These are phyloP conservation scores for Trypanosoma mega DNA, from an alignment of 208 protist species.

Conservation along the genomic window DNA sequence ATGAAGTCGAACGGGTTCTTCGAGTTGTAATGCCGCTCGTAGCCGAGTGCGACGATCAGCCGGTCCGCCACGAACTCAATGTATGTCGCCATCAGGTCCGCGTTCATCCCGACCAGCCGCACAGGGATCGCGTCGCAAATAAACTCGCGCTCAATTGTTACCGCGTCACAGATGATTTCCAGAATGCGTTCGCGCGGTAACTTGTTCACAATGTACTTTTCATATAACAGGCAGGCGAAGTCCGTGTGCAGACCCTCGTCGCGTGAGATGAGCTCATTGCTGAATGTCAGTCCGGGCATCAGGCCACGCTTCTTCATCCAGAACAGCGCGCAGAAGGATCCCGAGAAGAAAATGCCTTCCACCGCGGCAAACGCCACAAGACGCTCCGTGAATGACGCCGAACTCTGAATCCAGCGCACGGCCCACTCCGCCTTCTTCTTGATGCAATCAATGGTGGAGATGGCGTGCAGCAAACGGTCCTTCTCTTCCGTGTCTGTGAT, in stretches of 20 bases:
- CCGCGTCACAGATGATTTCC: conserved; percentile 94
- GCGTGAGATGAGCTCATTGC: conserved; percentile 98
- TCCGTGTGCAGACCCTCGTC: conserved; percentile 99
- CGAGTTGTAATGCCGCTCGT: conserved; percentile 95
- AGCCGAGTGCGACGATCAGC: conserved; percentile 95
- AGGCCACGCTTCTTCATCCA: conserved; percentile 99
- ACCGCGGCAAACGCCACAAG: conserved; percentile 98
- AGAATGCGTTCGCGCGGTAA: conserved; percentile 77
- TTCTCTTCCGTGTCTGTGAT: conserved; percentile 95
- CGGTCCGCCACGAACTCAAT: conserved; percentile 99
- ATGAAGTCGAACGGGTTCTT: conserved; percentile 99
- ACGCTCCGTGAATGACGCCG: conserved; percentile 93
- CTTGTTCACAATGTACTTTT: conserved; percentile 92
- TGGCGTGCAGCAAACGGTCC: conserved; percentile 94
- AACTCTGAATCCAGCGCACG: conserved; percentile 84
- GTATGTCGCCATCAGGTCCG: conserved; percentile 97
- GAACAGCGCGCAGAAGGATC: conserved; percentile 99
- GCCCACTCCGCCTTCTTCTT: conserved; percentile 99
- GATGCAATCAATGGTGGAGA: conserved; percentile 97
- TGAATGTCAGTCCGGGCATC: conserved; percentile 99
- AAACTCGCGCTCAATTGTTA: conserved; percentile 97
- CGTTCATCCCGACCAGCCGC: conserved; percentile 99
- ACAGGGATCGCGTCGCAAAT: conserved; percentile 97
- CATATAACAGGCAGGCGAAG: conserved; percentile 98
- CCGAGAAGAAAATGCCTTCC: conserved; percentile 99